Evolutionary conservation across 306 rosid genomes (phyloP), one percentile per base, ranked within the genome.

Genomic region (Myrica gale): DNA sequence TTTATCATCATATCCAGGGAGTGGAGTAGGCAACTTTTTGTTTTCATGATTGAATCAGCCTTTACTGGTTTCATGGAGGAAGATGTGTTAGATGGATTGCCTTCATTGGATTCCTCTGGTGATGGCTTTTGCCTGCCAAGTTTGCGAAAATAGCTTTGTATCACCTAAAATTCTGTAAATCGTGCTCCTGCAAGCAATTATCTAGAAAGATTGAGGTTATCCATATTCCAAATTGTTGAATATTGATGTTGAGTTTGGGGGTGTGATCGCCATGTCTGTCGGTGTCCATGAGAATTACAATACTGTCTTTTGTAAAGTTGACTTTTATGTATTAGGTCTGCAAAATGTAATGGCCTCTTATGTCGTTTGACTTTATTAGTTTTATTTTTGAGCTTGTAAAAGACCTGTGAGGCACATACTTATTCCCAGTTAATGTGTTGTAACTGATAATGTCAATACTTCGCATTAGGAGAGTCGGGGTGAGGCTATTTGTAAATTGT

Each of bases 1-100:
- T 80, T 69, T 76, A 73, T 77, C 79, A 45, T 81, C 78, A 47
- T 74, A 80, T 84, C 78, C 87, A 84, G 87, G 87, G 71, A 68
- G 73, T 84, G 76, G 80, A 72, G 74, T 76, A 65, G 78, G 78
- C 79, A 74, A 74, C 75, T 69, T 74, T 78, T 80, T 79, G 78
- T 76, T 77, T 84, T 84, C 78, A 77, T 80, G 72, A 72, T 66
- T 79, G 83, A 74, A 79, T 75, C 75, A 71, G 81, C 86, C 75
- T 83, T 73, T 83, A 80, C 81, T 79, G 83, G 80, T 79, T 77
- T 63, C 76, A 69, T 75, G 75, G 75, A 65, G 83, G 81, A 79
- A 71, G 77, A 67, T 63, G 69, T 83, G 65, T 83, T 83, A 57
- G 57, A 56, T 75, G 78, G 56, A 74, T 73, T 83, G 72, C 74